A percentile compares a stretch with the other conserved stretches of the same genome.
Conservation (phyloP, 2,329 filamentous ascomycete species). For the Neofusicoccum parvum region DNA sequence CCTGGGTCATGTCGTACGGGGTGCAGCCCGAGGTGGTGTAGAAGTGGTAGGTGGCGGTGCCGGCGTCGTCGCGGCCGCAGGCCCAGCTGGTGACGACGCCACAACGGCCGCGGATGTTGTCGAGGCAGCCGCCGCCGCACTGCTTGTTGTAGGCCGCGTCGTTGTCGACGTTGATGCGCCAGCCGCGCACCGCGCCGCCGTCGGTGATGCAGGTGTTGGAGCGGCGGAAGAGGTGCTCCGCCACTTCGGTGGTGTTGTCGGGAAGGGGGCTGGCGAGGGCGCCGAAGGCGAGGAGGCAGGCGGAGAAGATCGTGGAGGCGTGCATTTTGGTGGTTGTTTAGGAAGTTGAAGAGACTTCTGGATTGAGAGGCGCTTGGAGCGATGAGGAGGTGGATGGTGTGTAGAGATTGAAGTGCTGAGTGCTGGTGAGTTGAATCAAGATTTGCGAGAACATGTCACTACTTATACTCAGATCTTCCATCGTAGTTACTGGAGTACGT, state of each 20-base stretch:
- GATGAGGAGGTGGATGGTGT: no score
- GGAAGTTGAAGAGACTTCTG: no score
- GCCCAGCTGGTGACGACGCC: neutral
- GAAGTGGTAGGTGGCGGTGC: no score
- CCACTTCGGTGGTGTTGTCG: neutral
- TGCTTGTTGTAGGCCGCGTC: neutral
- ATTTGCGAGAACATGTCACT: no score
- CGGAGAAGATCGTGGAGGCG: neutral
- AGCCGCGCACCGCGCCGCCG: neutral
- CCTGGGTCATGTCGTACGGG: neutral
- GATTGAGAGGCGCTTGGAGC: neutral
- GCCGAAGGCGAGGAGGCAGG: neutral
- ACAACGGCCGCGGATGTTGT: slow-evolving; percentile 1
- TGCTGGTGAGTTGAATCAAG: no score
- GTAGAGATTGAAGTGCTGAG: no score
- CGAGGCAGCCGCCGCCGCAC: slow-evolving; percentile 7
- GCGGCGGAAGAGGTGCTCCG: neutral
- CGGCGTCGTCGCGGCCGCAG: neutral
- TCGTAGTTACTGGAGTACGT: no score
- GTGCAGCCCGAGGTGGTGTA: no score
- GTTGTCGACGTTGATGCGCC: neutral
- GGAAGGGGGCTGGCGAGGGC: neutral
- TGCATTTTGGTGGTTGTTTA: neutral
- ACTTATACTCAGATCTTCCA: no score
- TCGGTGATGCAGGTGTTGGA: neutral